A percentile compares a stretch with the other conserved stretches of the same genome.
Evolutionary conservation across 1,139 yeast genomes (phyloP).

Genomic region (Schwanniomyces etchellsii): DNA sequence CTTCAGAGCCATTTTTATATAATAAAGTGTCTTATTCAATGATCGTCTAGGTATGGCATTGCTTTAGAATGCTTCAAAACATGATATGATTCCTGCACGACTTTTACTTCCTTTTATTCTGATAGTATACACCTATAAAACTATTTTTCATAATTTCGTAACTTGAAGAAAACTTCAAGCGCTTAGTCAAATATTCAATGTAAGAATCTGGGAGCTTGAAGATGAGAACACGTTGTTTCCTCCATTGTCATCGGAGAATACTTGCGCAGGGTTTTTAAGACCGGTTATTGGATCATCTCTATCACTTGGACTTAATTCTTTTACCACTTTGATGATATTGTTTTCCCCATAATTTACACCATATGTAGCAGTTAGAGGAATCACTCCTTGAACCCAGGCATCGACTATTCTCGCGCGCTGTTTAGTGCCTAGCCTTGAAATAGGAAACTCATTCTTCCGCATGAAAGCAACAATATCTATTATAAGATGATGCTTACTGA

Average conservation of each 20-base stretch:
- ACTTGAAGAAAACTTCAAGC: too few relatives aligned
- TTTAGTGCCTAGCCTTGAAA: constrained; percentile 66
- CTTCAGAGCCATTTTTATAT: neutral
- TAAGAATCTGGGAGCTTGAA: too few relatives aligned
- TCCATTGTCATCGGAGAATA: too few relatives aligned
- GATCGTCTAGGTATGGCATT: too few relatives aligned
- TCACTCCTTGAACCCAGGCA: constrained; percentile 47
- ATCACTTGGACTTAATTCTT: constrained; percentile 43
- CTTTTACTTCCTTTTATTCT: too few relatives aligned
- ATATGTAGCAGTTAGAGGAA: constrained; percentile 38
- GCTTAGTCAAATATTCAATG: too few relatives aligned
- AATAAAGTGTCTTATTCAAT: too few relatives aligned
- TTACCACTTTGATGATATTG: constrained; percentile 49
- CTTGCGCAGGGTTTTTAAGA: constrained; percentile 39
- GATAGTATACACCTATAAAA: too few relatives aligned
- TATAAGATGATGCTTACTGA: constrained; percentile 80
- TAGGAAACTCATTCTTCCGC: constrained; percentile 57
- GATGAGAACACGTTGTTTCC: too few relatives aligned
- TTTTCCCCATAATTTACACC: constrained; percentile 65
- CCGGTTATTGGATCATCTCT: constrained; percentile 40
- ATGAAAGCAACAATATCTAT: constrained; percentile 83
- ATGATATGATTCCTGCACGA: too few relatives aligned
- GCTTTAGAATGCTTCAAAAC: too few relatives aligned
- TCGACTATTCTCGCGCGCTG: constrained; percentile 70
- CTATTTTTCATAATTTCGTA: too few relatives aligned